Conservation (phyloP, 768 basidiomycete species). For the Phanerochaete carnosa region DNA sequence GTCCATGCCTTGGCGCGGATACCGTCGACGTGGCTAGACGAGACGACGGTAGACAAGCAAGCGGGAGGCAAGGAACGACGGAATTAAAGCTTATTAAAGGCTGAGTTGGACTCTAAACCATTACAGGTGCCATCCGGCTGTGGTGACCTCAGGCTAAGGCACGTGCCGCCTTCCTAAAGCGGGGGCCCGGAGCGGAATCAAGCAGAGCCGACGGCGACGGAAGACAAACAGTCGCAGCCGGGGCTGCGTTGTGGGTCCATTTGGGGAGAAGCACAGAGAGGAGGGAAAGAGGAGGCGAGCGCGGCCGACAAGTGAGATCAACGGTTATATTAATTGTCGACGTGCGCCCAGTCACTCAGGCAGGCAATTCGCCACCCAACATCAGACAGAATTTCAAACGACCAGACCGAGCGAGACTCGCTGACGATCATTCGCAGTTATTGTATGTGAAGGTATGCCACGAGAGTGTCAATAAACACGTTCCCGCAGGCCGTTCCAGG, state of each 20-base stretch:
- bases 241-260: not conserved
- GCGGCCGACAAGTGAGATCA: not conserved
- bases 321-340: not conserved
- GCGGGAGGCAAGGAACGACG: not conserved
- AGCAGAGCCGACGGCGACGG: conserved; percentile 6
- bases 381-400: conserved; percentile 1
- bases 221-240: not conserved
- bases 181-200: not conserved
- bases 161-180: not conserved
- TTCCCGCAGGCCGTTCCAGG: not conserved
- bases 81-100: not conserved
- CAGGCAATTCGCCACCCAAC: not conserved
- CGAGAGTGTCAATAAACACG: not conserved
- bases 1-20: conserved; percentile 11
- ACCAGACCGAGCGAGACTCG: not conserved
- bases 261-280: not conserved
- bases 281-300: conserved; percentile 1
- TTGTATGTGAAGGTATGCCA: not conserved
- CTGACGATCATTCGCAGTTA: not conserved
- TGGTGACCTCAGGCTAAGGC: not conserved
- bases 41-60: not conserved
- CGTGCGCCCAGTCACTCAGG: not conserved
- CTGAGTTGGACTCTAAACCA: not conserved
- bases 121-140: not conserved
- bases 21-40: conserved; percentile 1